These are phyloP conservation scores for Leishmania braziliensis DNA, from an alignment of 208 protist genomes.

Conservation along the genomic window DNA sequence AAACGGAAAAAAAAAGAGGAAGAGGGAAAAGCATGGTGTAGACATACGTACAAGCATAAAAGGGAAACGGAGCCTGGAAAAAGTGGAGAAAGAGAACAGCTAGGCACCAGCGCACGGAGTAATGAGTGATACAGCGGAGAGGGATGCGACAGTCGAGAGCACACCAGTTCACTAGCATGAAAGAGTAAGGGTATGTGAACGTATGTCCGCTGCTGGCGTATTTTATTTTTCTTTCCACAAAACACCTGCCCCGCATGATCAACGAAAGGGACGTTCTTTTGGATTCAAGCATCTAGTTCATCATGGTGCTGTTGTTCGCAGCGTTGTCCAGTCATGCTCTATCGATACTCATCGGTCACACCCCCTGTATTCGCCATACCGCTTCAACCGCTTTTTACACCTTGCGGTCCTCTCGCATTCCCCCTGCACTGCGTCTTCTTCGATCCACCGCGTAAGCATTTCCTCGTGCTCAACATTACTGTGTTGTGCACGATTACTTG, in stretches of 20 bases:
- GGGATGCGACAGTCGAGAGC: not conserved
- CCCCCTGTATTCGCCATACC: not conserved
- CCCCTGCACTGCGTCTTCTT: not conserved
- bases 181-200: not conserved
- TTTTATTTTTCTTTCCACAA: not conserved
- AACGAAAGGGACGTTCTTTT: not conserved
- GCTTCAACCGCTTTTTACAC: not conserved
- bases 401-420: not conserved
- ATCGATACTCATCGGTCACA: not conserved
- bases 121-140: not conserved
- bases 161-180: not conserved
- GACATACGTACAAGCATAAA: conserved; percentile 1
- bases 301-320: not conserved
- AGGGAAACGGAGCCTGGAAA: not conserved
- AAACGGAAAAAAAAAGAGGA: not conserved
- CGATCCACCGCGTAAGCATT: not conserved
- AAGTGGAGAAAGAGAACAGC: not conserved
- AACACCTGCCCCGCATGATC: not conserved
- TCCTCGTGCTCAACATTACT: not conserved
- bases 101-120: too few relatives aligned
- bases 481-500: conserved; percentile 6
- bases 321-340: not conserved
- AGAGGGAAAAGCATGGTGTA: not conserved
- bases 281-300: not conserved
- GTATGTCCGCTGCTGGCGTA: not conserved